These are phyloP conservation scores for Suillus decipiens DNA, from an alignment of 768 basidiomycete genomes.

Conservation along the genomic window DNA sequence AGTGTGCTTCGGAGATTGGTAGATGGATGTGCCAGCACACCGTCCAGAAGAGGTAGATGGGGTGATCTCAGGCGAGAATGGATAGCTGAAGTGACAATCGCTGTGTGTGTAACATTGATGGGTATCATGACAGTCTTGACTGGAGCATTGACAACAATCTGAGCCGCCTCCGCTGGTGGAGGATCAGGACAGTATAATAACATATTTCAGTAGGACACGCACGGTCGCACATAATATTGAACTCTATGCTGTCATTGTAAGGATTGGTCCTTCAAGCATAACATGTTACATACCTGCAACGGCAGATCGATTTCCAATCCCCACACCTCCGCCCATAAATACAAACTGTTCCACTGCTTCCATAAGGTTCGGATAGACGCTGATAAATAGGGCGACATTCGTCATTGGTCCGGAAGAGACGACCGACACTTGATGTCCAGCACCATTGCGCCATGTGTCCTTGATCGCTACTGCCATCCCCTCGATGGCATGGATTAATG, in stretches of 20 bases:
- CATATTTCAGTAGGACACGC: constrained; percentile 29
- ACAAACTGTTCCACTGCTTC: constrained; percentile 51
- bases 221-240: constrained; percentile 84
- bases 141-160: constrained; percentile 76
- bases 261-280: not conserved
- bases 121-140: constrained; percentile 77
- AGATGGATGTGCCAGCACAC: constrained; percentile 24
- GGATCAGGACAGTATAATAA: constrained; percentile 1
- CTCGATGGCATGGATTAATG: constrained; percentile 56
- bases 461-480: constrained; percentile 64
- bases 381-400: constrained; percentile 71
- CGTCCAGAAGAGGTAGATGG: constrained; percentile 26
- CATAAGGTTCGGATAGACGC: constrained; percentile 55
- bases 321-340: constrained; percentile 91
- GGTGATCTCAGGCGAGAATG: constrained; percentile 57
- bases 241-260: constrained; percentile 46
- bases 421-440: constrained; percentile 62
- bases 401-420: constrained; percentile 86
- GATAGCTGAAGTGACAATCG: constrained; percentile 63
- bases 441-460: constrained; percentile 56
- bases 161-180: constrained; percentile 70
- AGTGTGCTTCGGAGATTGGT: constrained; percentile 68
- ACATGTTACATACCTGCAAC: constrained; percentile 54
- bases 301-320: constrained; percentile 77
- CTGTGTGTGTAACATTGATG: constrained; percentile 86